A percentile compares a stretch with the other conserved stretches of the same genome.
Conservation (phyloP, 345 rosid genomes). For the Murraya paniculata region DNA sequence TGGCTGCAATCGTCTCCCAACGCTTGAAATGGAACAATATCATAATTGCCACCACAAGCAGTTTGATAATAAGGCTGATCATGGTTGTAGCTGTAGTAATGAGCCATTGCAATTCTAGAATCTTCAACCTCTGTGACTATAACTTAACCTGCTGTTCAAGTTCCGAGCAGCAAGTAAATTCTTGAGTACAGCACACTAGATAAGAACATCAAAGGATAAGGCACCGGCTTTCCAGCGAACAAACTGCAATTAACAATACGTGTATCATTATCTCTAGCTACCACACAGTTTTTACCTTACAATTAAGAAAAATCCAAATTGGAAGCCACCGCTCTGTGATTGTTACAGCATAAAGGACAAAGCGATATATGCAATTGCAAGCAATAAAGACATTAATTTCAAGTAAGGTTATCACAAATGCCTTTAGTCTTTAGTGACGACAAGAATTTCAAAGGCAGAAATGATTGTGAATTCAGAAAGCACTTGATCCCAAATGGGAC, state of each 20-base stretch:
- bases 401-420: background rate
- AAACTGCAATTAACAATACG: background rate
- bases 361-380: constrained; percentile 2
- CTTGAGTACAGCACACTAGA: background rate
- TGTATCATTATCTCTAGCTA: background rate
- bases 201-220: background rate
- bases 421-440: background rate
- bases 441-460: background rate
- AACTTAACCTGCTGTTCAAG: background rate
- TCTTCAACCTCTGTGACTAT: background rate
- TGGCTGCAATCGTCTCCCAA: constrained; percentile 2
- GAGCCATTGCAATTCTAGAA: constrained; percentile 19
- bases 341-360: background rate
- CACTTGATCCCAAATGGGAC: background rate
- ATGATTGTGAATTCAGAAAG: background rate
- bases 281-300: background rate
- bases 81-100: constrained; percentile 17
- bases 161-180: background rate
- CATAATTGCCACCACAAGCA: background rate
- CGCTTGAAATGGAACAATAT: constrained; percentile 11
- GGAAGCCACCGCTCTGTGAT: background rate
- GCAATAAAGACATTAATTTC: background rate
- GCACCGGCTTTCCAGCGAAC: background rate
- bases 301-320: no score
- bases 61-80: background rate